Conservation (phyloP, 441 rosid genomes). For the Cnidoscolus chayamansa region DNA sequence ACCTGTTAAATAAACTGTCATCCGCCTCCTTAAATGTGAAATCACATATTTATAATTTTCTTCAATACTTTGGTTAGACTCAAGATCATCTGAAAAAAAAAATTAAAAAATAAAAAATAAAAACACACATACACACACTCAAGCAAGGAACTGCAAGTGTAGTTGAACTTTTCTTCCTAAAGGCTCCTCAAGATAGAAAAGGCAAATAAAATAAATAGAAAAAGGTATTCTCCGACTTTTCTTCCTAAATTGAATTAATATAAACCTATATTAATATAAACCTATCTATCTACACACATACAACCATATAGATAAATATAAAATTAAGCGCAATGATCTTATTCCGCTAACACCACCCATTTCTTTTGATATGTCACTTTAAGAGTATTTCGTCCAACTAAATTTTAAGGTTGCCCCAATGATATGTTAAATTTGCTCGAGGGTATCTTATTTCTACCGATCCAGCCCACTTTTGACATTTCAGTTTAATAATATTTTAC, state of each 20-base stretch:
- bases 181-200: neutral
- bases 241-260: neutral
- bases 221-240: neutral
- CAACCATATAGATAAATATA: neutral
- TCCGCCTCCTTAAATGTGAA: neutral
- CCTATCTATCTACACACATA: neutral
- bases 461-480: no score
- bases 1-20: neutral
- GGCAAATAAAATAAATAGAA: neutral
- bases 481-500: no score
- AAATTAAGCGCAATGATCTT: neutral
- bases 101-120: no score
- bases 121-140: no score
- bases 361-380: no score
- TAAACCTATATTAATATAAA: neutral
- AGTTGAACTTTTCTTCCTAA: neutral
- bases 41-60: neutral
- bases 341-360: no score
- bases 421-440: no score
- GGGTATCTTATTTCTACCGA: no score
- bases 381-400: no score
- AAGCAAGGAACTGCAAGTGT: neutral
- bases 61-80: neutral
- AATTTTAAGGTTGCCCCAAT: no score
- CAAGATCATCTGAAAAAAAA: neutral